Evolutionary conservation across 2,329 filamentous ascomycete genomes (phyloP).

Genomic region (Penicillium sp.): DNA sequence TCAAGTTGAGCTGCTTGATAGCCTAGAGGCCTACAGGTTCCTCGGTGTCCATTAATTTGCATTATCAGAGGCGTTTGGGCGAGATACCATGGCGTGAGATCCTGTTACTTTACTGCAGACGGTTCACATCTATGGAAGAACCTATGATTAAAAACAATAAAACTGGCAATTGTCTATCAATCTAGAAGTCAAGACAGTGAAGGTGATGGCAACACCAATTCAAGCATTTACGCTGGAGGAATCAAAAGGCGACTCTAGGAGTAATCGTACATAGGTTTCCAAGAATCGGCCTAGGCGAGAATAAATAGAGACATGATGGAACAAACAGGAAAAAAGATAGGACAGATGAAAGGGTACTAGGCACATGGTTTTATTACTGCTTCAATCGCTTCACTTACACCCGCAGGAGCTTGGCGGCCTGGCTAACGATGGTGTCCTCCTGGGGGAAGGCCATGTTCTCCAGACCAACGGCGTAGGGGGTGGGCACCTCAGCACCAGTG

Average conservation of each 20-base stretch:
- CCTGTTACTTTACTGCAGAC: neutral
- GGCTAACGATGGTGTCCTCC: conserved; percentile 81
- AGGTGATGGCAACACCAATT: neutral
- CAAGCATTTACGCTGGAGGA: conserved; percentile 18
- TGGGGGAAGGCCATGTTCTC: conserved; percentile 96
- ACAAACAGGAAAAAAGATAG: conserved; percentile 22
- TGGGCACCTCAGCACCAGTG: conserved; percentile 95
- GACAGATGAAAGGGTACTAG: conserved; percentile 34
- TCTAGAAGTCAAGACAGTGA: conserved; percentile 6
- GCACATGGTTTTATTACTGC: conserved; percentile 35
- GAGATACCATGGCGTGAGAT: neutral
- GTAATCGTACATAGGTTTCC: conserved; percentile 30
- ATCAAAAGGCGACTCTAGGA: conserved; percentile 13
- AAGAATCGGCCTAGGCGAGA: conserved; percentile 23
- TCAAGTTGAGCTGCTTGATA: conserved; percentile 13
- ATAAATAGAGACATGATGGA: conserved; percentile 27
- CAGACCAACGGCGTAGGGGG: conserved; percentile 87
- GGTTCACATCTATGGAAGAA: neutral
- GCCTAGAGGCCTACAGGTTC: neutral
- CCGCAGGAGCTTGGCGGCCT: conserved; percentile 84
- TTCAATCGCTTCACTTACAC: conserved; percentile 55
- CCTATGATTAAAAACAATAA: neutral
- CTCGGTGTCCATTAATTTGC: neutral
- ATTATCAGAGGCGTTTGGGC: neutral
- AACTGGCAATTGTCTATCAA: conserved; percentile 19